Conservation (phyloP, 495 filamentous ascomycete species). For the Penicillium chermesinum region DNA sequence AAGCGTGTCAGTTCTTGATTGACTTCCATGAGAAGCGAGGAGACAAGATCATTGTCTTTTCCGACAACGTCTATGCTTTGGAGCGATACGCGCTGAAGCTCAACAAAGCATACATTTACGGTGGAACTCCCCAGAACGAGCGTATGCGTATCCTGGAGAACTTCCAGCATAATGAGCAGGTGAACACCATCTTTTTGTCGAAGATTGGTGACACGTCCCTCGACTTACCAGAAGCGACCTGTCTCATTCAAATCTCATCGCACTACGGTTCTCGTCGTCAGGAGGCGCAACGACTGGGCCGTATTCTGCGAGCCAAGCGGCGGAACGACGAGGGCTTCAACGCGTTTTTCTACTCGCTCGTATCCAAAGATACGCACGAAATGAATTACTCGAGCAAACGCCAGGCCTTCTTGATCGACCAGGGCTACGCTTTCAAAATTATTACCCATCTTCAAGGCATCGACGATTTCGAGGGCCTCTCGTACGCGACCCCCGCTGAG, state of each 20-base stretch:
- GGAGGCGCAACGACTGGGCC: slow-evolving; percentile 90
- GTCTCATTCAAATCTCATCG: slow-evolving; percentile 95
- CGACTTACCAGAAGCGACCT: slow-evolving; percentile 93
- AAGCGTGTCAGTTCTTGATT: slow-evolving; percentile 94
- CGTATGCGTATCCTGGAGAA: slow-evolving; percentile 88
- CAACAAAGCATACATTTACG: slow-evolving; percentile 88
- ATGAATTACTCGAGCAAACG: slow-evolving; percentile 98
- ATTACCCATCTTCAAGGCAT: slow-evolving; percentile 95
- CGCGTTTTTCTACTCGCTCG: slow-evolving; percentile 97
- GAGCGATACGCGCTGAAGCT: slow-evolving; percentile 79
- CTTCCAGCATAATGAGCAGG: slow-evolving; percentile 88
- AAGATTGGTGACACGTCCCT: slow-evolving; percentile 98
- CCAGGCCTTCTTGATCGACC: slow-evolving; percentile 96
- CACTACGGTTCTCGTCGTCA: slow-evolving; percentile 98
- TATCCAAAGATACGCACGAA: slow-evolving; percentile 94
- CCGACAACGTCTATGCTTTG: slow-evolving; percentile 95
- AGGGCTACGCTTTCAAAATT: slow-evolving; percentile 98
- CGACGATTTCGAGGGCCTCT: slow-evolving; percentile 73
- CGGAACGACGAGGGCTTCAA: slow-evolving; percentile 99
- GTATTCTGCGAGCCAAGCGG: slow-evolving; percentile 92
- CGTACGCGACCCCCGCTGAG: slow-evolving; percentile 74
- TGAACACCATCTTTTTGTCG: slow-evolving; percentile 95
- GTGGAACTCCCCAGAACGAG: slow-evolving; percentile 80
- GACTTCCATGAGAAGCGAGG: slow-evolving; percentile 94
- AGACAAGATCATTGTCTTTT: slow-evolving; percentile 99